Evolutionary conservation across 2,329 filamentous ascomycete genomes (phyloP).

Genomic region (Teratosphaeriaceae sp.): DNA sequence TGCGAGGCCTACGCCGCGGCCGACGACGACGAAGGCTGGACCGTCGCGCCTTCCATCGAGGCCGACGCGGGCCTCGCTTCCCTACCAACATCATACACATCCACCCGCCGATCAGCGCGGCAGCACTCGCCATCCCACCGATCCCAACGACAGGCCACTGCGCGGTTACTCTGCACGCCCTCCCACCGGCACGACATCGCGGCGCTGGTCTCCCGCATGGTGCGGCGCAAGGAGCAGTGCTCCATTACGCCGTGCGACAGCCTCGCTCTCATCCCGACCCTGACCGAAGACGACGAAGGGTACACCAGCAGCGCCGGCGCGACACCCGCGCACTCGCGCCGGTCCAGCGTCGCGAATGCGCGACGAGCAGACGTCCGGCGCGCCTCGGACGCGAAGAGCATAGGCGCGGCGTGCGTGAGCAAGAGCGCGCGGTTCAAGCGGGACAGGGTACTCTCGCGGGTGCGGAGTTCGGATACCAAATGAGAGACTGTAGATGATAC

Average conservation of each 20-base stretch:
- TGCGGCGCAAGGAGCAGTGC: constrained; percentile 37
- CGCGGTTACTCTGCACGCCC: constrained; percentile 34
- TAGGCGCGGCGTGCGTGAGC: constrained; percentile 18
- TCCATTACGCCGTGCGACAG: constrained; percentile 12
- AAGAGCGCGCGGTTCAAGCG: constrained; percentile 17
- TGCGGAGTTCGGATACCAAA: neutral
- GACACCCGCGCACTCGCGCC: constrained; percentile 13
- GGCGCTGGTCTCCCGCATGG: constrained; percentile 36
- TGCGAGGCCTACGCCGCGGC: constrained; percentile 28
- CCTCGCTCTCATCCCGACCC: neutral
- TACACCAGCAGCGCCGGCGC: constrained; percentile 14
- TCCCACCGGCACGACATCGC: constrained; percentile 36
- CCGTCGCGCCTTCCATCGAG: constrained; percentile 13
- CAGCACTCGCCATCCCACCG: constrained; percentile 31
- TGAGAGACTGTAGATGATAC: neutral
- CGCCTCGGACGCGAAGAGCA: constrained; percentile 17
- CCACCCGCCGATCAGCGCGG: neutral
- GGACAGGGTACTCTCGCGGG: neutral
- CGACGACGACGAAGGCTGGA: constrained; percentile 27
- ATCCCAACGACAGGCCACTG: constrained; percentile 35
- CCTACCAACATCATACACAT: neutral
- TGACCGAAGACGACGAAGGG: constrained; percentile 19
- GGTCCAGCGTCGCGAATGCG: constrained; percentile 15
- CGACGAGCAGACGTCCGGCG: constrained; percentile 12
- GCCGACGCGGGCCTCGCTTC: constrained; percentile 7